Evolutionary conservation across 441 rosid genomes (phyloP).

Genomic region (Populus hybrid): DNA sequence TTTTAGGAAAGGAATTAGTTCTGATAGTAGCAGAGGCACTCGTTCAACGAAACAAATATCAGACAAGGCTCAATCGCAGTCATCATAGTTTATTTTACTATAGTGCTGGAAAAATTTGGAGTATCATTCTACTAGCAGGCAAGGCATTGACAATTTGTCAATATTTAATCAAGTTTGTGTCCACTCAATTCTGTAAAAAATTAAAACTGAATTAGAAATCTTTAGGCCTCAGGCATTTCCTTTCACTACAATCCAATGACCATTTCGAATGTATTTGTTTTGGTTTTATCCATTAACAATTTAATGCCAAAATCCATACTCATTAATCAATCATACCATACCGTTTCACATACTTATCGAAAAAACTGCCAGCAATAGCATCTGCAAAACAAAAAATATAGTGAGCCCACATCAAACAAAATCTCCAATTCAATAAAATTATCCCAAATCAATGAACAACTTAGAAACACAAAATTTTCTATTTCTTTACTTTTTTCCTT

Average conservation of each 20-base stretch:
- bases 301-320: background rate
- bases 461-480: no score
- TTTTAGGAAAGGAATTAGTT: background rate
- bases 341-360: slow-evolving; percentile 78
- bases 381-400: slow-evolving; percentile 36
- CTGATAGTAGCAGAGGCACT: background rate
- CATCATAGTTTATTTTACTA: background rate
- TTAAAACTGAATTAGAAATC: background rate
- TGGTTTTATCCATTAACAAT: background rate
- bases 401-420: background rate
- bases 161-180: background rate
- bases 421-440: background rate
- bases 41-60: background rate
- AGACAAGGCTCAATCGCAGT: background rate
- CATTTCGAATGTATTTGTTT: background rate
- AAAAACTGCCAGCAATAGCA: slow-evolving; percentile 48
- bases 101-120: background rate
- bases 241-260: background rate
- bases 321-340: slow-evolving; percentile 33
- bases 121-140: background rate
- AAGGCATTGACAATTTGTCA: background rate
- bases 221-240: background rate
- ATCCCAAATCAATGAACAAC: background rate
- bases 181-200: no score
- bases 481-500: background rate